These are phyloP conservation scores for Cordyceps fumosorosea DNA, from an alignment of 2,329 filamentous ascomycete genomes.

Conservation along the genomic window DNA sequence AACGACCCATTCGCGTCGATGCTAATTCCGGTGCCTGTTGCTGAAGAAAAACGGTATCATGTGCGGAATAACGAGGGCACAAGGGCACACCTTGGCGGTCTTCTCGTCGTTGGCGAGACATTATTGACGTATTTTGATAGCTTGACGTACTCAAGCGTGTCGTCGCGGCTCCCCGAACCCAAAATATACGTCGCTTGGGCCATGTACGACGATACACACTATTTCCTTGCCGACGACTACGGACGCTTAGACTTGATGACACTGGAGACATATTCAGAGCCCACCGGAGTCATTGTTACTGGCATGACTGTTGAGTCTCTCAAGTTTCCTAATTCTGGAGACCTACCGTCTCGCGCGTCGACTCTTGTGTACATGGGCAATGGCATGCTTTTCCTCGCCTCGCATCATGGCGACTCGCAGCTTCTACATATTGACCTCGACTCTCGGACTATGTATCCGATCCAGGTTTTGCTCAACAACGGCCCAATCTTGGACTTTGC, in stretches of 20 bases:
- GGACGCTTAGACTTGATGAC: conserved; percentile 80
- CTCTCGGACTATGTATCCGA: conserved; percentile 46
- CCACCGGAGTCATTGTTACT: conserved; percentile 60
- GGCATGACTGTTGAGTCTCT: conserved; percentile 59
- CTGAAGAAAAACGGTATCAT: conserved; percentile 54
- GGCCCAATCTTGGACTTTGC: conserved; percentile 90
- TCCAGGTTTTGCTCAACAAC: conserved; percentile 70
- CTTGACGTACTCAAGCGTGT: conserved; percentile 59
- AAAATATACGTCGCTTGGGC: conserved; percentile 92
- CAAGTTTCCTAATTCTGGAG: conserved; percentile 21
- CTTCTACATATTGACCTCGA: conserved; percentile 54
- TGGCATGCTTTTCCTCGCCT: conserved; percentile 75
- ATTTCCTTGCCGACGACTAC: conserved; percentile 88
- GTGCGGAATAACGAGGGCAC: conserved; percentile 47
- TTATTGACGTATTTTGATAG: conserved; percentile 81
- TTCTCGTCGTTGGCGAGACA: conserved; percentile 73
- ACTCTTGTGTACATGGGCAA: conserved; percentile 71
- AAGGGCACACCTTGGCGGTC: conserved; percentile 57
- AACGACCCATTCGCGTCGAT: conserved; percentile 51
- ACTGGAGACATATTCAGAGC: conserved; percentile 60
- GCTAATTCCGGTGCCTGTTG: conserved; percentile 56
- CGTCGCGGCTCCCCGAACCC: conserved; percentile 60
- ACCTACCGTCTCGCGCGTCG: conserved; percentile 64
- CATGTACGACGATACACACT: conserved; percentile 71
- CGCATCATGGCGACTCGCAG: conserved; percentile 88